Evolutionary conservation across 2,329 filamentous ascomycete genomes (phyloP).

Genomic region (Diplodia sapinea): DNA sequence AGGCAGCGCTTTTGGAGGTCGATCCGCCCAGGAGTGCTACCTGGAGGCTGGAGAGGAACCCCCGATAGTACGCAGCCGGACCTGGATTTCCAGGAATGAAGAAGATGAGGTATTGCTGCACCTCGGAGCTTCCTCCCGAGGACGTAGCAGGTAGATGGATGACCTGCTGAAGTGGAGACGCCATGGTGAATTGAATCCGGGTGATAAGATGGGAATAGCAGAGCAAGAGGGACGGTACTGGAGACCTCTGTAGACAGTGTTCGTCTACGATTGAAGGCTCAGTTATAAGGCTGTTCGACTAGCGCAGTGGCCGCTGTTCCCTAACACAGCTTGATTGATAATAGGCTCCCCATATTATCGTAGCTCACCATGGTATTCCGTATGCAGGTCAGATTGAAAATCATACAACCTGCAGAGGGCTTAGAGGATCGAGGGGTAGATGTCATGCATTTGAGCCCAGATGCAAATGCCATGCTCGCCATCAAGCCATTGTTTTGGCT

Average conservation of each 20-base stretch:
- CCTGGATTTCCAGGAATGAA: slow-evolving; percentile 80
- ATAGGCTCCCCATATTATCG: neutral
- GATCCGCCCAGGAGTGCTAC: slow-evolving; percentile 40
- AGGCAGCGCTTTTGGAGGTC: slow-evolving; percentile 27
- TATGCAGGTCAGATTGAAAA: neutral
- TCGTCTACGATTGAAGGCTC: neutral
- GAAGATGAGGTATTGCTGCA: slow-evolving; percentile 62
- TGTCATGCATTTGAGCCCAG: neutral
- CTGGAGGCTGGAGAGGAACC: slow-evolving; percentile 67
- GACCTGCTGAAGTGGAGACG: neutral
- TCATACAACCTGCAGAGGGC: neutral
- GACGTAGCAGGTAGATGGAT: neutral
- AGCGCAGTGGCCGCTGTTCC: neutral
- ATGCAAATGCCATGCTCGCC: neutral
- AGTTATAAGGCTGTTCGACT: neutral
- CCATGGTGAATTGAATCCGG: neutral
- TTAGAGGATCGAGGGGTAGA: neutral
- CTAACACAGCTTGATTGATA: neutral
- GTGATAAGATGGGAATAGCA: neutral
- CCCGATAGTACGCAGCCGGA: slow-evolving; percentile 73
- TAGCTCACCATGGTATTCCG: neutral
- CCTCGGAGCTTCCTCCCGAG: neutral
- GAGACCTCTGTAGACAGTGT: neutral
- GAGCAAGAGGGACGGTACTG: neutral
- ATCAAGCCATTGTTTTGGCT: neutral